Base-by-base conservation (phyloP, 2,329 filamentous ascomycete genomes). In the Septoria linicola region DNA sequence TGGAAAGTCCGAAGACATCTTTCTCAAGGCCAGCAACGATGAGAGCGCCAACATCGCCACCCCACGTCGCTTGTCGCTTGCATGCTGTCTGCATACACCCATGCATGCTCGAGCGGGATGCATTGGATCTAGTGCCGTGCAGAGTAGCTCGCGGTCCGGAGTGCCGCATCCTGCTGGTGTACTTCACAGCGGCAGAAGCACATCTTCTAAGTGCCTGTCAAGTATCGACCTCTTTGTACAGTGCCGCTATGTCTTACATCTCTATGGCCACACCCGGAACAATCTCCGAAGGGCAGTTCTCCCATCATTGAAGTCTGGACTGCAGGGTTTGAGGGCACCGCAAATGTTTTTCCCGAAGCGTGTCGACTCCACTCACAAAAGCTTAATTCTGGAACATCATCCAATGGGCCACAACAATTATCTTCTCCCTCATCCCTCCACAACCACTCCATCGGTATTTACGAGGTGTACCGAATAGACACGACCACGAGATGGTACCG, bases 361-460 rank as follows among this genome's bases (percentile, higher is more conserved):
- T 16, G 31, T 13, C 31, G 31, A 16, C 14, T 34, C 30, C 41
- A 27, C 17, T n/a, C 19, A 4, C 27, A 14, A 35, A n/a, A 34
- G 41, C 41, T 35, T 44, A 30, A 8, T 10, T 14, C n/a, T n/a
- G 16, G 32, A 14, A 35, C 41, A 27, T 35, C 41, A 21, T 20
- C 41, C 41, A 44, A 44, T 44, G n/a, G n/a, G 41, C 6, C 25
- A n/a, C 41, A 14, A 30, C 11, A 16, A 27, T n/a, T n/a, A n/a
- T n/a, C n/a, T n/a, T n/a, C n/a, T n/a, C 23, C 41, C n/a, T 19
- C 43, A 37, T 30, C 20, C 32, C 31, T 37, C 43, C 31, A 36
- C 17, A 27, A 37, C 43, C 43, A 23, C 21, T 37, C 43, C 23
- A 32, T 46, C 43, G 43, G 43, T 36, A 37, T 27, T 10, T 17